phyloP scores from a whole-genome alignment of 371 early-diverging fungal genomes.

The Mortierella sp. region DNA sequence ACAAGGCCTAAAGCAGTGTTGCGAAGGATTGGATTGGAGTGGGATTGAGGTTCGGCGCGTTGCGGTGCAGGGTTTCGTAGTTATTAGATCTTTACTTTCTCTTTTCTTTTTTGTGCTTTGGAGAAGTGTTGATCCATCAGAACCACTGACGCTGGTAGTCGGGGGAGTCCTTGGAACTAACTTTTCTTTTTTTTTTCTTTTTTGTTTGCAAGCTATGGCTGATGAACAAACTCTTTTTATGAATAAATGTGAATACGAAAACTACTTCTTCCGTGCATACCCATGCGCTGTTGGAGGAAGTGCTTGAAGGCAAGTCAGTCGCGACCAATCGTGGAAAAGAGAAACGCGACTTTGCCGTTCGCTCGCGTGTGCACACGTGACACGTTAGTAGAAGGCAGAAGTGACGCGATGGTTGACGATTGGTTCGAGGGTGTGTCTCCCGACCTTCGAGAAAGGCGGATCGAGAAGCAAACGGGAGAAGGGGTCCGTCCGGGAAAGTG shows the following conservation, averaged over 20 bases:
- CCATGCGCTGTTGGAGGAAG: too few relatives aligned
- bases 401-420: constrained; percentile 1
- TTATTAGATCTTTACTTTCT: too few relatives aligned
- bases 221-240: not conserved
- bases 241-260: not conserved
- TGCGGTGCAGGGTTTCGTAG: too few relatives aligned
- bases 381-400: not conserved
- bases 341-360: not conserved
- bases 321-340: not conserved
- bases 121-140: too few relatives aligned
- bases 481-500: not conserved
- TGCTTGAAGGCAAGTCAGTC: not conserved
- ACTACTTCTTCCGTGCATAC: not conserved
- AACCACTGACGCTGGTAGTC: too few relatives aligned
- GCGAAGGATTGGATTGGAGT: too few relatives aligned
- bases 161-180: too few relatives aligned
- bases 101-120: too few relatives aligned
- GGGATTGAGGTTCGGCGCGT: too few relatives aligned
- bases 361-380: not conserved
- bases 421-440: not conserved
- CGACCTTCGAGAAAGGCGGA: not conserved
- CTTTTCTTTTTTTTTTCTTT: not conserved
- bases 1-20: too few relatives aligned
- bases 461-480: not conserved
- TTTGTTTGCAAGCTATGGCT: not conserved